Conservation (phyloP, 2,329 filamentous ascomycete genomes). For the Uncinocarpus reesii region DNA sequence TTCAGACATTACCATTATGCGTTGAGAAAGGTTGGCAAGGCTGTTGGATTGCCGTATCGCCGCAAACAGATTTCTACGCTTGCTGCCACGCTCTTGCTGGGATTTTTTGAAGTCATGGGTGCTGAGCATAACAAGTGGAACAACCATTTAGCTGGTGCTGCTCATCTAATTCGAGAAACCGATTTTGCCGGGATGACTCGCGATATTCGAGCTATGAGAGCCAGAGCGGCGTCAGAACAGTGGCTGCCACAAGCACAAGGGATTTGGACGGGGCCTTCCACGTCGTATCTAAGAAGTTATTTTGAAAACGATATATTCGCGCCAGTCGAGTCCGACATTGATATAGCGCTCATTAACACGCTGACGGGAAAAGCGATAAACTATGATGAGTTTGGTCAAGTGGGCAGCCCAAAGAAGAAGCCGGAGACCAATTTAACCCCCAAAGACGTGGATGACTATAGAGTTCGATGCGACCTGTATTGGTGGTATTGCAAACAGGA, state of each 20-base stretch:
- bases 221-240: slow-evolving; percentile 32
- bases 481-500: slow-evolving; percentile 98
- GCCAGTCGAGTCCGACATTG: slow-evolving; percentile 40
- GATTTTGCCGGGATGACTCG: slow-evolving; percentile 64
- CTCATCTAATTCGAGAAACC: slow-evolving; percentile 71
- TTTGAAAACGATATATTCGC: slow-evolving; percentile 36
- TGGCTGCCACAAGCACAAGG: slow-evolving; percentile 21
- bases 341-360: slow-evolving; percentile 48
- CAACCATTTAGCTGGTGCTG: slow-evolving; percentile 76
- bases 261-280: slow-evolving; percentile 17
- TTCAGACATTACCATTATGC: slow-evolving; percentile 87
- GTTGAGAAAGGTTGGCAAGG: slow-evolving; percentile 64
- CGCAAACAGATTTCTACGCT: slow-evolving; percentile 69
- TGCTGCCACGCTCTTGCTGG: slow-evolving; percentile 76
- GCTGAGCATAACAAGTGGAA: slow-evolving; percentile 95
- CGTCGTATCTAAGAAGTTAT: slow-evolving; percentile 27
- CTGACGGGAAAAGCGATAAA: slow-evolving; percentile 49
- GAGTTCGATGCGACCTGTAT: slow-evolving; percentile 73
- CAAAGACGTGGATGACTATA: slow-evolving; percentile 66
- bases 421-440: slow-evolving; percentile 31
- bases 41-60: slow-evolving; percentile 57
- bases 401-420: slow-evolving; percentile 24
- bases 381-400: slow-evolving; percentile 48
- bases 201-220: slow-evolving; percentile 57
- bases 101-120: slow-evolving; percentile 88